Percentiles rank a stretch among this genome's conserved stretches.
phyloP scores from a whole-genome alignment of 371 early-diverging fungal genomes.

The Saksenaea vasiformis region DNA sequence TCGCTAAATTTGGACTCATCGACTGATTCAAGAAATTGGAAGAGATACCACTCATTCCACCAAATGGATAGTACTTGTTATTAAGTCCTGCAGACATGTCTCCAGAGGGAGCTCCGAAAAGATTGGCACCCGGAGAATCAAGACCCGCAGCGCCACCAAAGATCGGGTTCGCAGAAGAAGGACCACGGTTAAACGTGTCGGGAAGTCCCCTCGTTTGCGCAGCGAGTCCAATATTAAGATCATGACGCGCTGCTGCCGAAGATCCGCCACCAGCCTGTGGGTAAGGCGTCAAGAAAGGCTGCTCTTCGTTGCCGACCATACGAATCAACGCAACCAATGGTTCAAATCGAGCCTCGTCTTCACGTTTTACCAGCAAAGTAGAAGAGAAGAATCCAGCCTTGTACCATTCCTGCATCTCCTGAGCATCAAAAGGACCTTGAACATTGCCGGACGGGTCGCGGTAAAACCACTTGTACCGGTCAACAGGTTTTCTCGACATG shows the following conservation, averaged over 20 bases:
- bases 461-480: conserved; percentile 73
- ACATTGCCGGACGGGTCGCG: conserved; percentile 79
- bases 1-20: conserved; percentile 15
- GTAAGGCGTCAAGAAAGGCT: conserved; percentile 61
- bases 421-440: conserved; percentile 80
- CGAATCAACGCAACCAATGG: conserved; percentile 64
- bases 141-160: conserved; percentile 19
- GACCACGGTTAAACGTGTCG: conserved; percentile 28
- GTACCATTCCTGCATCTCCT: conserved; percentile 89
- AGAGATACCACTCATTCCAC: conserved; percentile 21
- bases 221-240: conserved; percentile 12
- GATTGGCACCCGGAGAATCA: conserved; percentile 11
- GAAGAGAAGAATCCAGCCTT: conserved; percentile 77
- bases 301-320: conserved; percentile 62
- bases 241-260: not conserved
- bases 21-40: conserved; percentile 24
- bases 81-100: conserved; percentile 12
- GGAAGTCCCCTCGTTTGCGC: conserved; percentile 13
- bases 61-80: conserved; percentile 38
- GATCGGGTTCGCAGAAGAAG: conserved; percentile 15
- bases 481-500: conserved; percentile 32
- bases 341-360: conserved; percentile 72
- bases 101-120: conserved; percentile 14
- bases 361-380: conserved; percentile 71
- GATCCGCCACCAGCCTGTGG: conserved; percentile 11